A percentile compares a stretch with the other conserved stretches of the same genome.
Evolutionary conservation across 129 eudicot genomes (phyloP).

Genomic region (Erigeron canadensis): DNA sequence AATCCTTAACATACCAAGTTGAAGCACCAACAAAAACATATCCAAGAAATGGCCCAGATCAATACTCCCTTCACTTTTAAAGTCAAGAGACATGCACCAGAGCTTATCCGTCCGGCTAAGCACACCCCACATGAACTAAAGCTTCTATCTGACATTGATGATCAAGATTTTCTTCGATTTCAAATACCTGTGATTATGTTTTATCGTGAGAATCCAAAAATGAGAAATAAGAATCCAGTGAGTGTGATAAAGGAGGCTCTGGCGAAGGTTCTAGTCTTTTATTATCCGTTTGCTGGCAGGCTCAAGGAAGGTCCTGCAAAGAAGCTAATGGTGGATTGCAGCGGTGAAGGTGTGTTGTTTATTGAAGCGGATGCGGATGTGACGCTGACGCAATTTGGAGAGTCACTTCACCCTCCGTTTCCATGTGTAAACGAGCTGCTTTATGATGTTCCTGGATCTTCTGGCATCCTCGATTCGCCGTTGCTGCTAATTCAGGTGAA

Average conservation of each 20-base stretch:
- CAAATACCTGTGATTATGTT: background rate
- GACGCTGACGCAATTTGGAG: background rate
- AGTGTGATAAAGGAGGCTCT: slow-evolving; percentile 31
- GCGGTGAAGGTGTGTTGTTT: slow-evolving; percentile 39
- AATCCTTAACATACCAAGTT: no score
- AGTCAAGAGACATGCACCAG: slow-evolving; percentile 1
- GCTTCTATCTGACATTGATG: slow-evolving; percentile 41
- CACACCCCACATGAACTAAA: slow-evolving; percentile 37
- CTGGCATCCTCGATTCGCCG: slow-evolving; percentile 26
- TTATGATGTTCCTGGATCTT: slow-evolving; percentile 32
- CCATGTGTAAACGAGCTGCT: slow-evolving; percentile 42
- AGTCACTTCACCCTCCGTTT: slow-evolving; percentile 35
- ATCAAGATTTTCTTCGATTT: slow-evolving; percentile 39
- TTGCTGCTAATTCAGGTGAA: slow-evolving; percentile 39
- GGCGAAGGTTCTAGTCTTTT: slow-evolving; percentile 3
- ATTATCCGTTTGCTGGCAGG: slow-evolving; percentile 26
- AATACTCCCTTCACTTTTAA: background rate
- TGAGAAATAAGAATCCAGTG: slow-evolving; percentile 21
- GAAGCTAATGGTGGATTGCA: slow-evolving; percentile 17
- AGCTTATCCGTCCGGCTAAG: slow-evolving; percentile 27
- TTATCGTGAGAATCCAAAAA: background rate
- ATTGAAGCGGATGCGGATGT: slow-evolving; percentile 51
- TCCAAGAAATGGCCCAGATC: background rate
- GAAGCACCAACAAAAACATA: background rate
- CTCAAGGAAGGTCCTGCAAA: background rate